These are phyloP conservation scores for Alternaria sp. DNA, from an alignment of 2,329 filamentous ascomycete genomes.

Conservation along the genomic window DNA sequence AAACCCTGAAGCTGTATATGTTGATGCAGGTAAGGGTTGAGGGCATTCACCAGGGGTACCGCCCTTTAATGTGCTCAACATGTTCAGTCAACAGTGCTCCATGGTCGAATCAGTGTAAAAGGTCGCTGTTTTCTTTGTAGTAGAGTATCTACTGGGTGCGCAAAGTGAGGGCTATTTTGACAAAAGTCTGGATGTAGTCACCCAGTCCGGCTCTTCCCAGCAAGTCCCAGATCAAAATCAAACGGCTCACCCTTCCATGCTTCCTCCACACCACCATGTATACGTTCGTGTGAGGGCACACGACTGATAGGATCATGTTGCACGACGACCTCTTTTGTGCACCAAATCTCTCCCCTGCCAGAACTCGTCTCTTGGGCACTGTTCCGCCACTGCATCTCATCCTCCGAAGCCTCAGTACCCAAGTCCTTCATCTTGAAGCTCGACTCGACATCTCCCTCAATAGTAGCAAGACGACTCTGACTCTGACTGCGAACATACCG, in stretches of 20 bases:
- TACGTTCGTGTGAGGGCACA: conserved; percentile 13
- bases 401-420: conserved; percentile 8
- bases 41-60: no score
- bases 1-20: no score
- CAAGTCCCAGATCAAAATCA: background rate
- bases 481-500: conserved; percentile 1
- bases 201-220: background rate
- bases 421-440: conserved; percentile 14
- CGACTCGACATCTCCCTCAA: background rate
- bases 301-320: conserved; percentile 16
- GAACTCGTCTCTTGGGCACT: background rate
- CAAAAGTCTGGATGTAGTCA: no score
- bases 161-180: no score
- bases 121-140: no score
- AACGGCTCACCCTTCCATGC: conserved; percentile 13
- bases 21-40: no score
- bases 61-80: no score
- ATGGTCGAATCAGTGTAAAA: no score
- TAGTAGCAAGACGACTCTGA: conserved; percentile 6
- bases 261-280: conserved; percentile 2
- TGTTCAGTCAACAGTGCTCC: no score
- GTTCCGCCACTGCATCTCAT: conserved; percentile 7
- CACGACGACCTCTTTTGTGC: conserved; percentile 20
- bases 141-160: no score
- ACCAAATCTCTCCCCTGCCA: conserved; percentile 20